Base-by-base conservation (phyloP, 805 yeast species). In the Ogataea haglerorum region DNA sequence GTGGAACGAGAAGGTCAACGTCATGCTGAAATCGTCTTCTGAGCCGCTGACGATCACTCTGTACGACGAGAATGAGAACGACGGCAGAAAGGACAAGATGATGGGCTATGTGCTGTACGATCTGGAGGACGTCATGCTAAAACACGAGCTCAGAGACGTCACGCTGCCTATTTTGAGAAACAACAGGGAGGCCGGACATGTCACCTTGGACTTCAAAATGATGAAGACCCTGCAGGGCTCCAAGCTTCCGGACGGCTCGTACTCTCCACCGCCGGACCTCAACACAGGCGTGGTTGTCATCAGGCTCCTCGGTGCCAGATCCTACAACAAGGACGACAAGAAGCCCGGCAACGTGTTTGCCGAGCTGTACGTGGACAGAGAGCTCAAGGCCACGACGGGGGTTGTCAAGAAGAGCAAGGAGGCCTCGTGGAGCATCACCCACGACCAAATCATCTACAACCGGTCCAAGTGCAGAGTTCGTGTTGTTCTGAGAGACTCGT, bases 201-300 rank as follows among this genome's bases (percentile, higher is more conserved):
- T 93, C 30, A 63, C 62, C 5, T 86, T 80, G 59, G 89, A 85
- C 47, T 70, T 85, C 52, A 78, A 78, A 48, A 85, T 75, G 68
- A 80, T 80, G 72, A 93, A 95, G 29, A 82, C 93, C 10, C 65
- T 88, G 46, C 70, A 77, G 64, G 70, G 78, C 42, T 62, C 70
- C 51, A 67, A 76, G 46, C 72, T 75, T 43, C 82, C 86, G 3
- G 96, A 88, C 62, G 96, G 96, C 36, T 82, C 90, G 2, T 70
- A 75, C 39, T 82, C 80, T 49, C 88, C 95, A 34, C 85, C 95
- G 33, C 96, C 96, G 32, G 96, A 88, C 50, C 76, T 87, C 60
- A 91, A 91, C 65, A 88, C 97, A 12, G 99, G 99, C 73, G 81
- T 95, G 53, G 78, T 83, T 15, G 73, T 80, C 54, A 66, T 91